Base-by-base conservation (phyloP, 108 stramenopile species). In the Stephanodiscus minutulus region DNA sequence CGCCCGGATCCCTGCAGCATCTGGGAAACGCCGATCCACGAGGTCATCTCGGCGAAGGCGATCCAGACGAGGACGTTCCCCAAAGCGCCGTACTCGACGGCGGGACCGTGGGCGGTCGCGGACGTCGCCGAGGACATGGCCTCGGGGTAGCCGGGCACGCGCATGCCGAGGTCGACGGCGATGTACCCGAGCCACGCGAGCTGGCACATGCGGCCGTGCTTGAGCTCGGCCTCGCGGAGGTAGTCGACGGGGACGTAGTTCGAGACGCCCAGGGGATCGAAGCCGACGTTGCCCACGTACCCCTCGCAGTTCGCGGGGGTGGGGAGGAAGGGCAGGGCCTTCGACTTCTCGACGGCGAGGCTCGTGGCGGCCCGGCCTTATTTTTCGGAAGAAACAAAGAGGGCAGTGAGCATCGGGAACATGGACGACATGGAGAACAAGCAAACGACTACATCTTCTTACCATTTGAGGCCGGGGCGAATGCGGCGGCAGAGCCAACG, bases 131-230 rank as follows among this genome's bases (percentile, higher is more conserved):
- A 90, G 48, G 85, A 75, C 77, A 87, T 88, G 17, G 83, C 88
- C 44, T 91, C 88, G 17, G 94, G 94, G 58, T 86, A 73, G 53
- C 88, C 93, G 79, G 89, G 87, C 53, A 92, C 83, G 46, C 82
- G 77, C 39, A 86, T 66, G 58, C 96, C 96, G 35, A 90, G 70
- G 64, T 98, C 97, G 15, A 94, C 93, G 31, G 95, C 91, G 21
- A 96, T 87, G 55, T 94, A 94, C 68, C 97, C 97, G 31, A 90
- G 79, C 83, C 91, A 78, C 39, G 96, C 97, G 61, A 98, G 75
- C 91, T 93, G 92, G 72, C 87, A 89, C 65, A 96, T 88, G 66
- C 97, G 97, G 29, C 96, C 94, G 78, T 98, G 97, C 86, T 97
- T 98, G 46, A 98, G 76, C 77, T 98, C 97, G 36, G 95, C 91